Conservation (phyloP, 495 filamentous ascomycete species). For the Polyplosphaeria fusca region DNA sequence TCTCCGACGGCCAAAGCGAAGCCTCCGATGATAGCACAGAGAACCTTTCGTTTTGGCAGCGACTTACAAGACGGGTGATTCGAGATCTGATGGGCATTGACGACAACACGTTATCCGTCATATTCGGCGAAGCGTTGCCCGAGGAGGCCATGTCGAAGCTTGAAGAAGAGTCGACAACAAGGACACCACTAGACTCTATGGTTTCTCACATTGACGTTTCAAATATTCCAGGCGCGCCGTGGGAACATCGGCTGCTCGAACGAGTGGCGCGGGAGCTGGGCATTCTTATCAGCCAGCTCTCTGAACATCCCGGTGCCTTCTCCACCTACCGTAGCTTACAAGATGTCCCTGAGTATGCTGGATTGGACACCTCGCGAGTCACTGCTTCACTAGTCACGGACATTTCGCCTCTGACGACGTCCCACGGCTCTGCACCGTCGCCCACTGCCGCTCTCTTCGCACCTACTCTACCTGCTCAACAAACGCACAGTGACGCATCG, state of each 20-base stretch:
- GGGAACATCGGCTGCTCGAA: conserved; percentile 76
- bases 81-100: conserved; percentile 89
- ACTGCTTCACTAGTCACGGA: conserved; percentile 1
- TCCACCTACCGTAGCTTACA: conserved; percentile 59
- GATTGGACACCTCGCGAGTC: conserved; percentile 42
- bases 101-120: conserved; percentile 73
- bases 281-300: conserved; percentile 73
- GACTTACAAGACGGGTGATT: conserved; percentile 81
- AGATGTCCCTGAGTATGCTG: conserved; percentile 49
- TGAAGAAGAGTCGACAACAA: conserved; percentile 22
- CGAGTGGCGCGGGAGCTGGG: conserved; percentile 85
- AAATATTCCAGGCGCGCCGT: conserved; percentile 41
- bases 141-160: conserved; percentile 49
- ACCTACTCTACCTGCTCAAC: conserved; percentile 34
- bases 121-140: conserved; percentile 81
- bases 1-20: conserved; percentile 36
- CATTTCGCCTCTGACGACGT: conserved; percentile 3
- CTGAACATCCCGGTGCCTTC: conserved; percentile 78
- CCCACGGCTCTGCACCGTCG: conserved; percentile 28
- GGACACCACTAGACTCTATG: conserved; percentile 34
- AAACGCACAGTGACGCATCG: conserved; percentile 48
- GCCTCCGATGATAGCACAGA: conserved; percentile 38
- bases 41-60: conserved; percentile 69
- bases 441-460: conserved; percentile 49
- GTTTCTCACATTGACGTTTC: conserved; percentile 42